These are phyloP conservation scores for Alternaria metachromatica DNA, from an alignment of 2,329 filamentous ascomycete species.

Conservation along the genomic window DNA sequence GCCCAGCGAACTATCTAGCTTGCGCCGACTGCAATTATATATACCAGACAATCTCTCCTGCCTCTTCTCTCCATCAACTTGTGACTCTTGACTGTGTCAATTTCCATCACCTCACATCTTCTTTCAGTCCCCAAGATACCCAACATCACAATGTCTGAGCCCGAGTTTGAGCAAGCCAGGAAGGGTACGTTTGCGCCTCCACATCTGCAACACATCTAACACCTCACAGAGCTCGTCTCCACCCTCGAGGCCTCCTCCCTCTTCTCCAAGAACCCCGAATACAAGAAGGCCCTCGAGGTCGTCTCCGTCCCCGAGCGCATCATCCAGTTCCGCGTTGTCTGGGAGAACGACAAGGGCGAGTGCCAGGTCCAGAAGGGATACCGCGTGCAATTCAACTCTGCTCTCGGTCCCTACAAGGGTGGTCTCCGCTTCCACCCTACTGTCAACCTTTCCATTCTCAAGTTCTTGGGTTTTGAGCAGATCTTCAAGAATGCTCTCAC, in stretches of 20 bases:
- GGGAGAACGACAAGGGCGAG: constrained; percentile 92
- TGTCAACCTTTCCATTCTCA: constrained; percentile 79
- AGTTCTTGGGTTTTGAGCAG: constrained; percentile 99
- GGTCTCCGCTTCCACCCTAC: constrained; percentile 93
- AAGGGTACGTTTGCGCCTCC: constrained; percentile 67
- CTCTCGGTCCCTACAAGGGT: constrained; percentile 97
- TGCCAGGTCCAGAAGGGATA: constrained; percentile 93
- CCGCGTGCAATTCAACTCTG: constrained; percentile 98
- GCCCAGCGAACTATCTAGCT: constrained; percentile 20
- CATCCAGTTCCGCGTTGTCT: constrained; percentile 96
- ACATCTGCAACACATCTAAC: constrained; percentile 15
- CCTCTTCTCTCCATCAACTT: constrained; percentile 14
- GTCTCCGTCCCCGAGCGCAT: constrained; percentile 91
- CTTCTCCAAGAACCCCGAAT: constrained; percentile 93
- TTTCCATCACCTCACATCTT: constrained; percentile 10
- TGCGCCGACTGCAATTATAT: constrained; percentile 34
- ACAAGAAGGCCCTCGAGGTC: constrained; percentile 87
- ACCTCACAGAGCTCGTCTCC: constrained; percentile 78
- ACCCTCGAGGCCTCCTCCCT: constrained; percentile 93
- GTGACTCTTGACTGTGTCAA: constrained; percentile 5
- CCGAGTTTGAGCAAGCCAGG: constrained; percentile 99
- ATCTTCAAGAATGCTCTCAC: constrained; percentile 99
- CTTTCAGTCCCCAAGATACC: constrained; percentile 6
- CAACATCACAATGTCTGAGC: constrained; percentile 76
- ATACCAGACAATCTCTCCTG: constrained; percentile 27